Base-by-base conservation (phyloP, 768 basidiomycete genomes). In the Pulveroboletus sp. region DNA sequence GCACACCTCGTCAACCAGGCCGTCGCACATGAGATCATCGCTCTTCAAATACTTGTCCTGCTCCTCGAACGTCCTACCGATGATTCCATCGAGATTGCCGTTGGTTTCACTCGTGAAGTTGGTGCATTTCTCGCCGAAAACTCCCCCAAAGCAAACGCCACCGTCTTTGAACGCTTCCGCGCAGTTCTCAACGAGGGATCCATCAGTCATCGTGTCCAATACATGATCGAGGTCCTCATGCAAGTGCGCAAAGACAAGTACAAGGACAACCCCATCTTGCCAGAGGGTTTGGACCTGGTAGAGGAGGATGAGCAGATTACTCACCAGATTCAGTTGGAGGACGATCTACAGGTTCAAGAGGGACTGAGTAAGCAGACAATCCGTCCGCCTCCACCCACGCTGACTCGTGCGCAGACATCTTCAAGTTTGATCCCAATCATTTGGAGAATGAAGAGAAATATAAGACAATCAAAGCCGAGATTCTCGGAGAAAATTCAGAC, bases 221-320 rank as follows among this genome's bases (percentile, higher is more conserved):
- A 97, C 71, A 97, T 97, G 96, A 92, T 99, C 58, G 96, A 98
- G 71, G 96, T 98, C 4, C 77, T 98, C 40, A 98, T 99, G 91
- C 96, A 98, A 71, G 91, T 96, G 8, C 79, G 96, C 58, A 97
- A 96, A 74, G 96, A 99, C 76, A 94, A 93, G 70, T 98, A 91
- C 77, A 98, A 98, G 77, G 96, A 98, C 64, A 98, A 99, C 67
- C 94, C 94, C 16, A 83, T 93, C 55, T 67, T 98, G 34, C 85
- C 91, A 2, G 96, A 98, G 62, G 96, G 95, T 1, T 67, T 99
- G 63, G 96, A 99, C 65, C 72, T 99, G 27, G 96, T 99, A 1
- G 93, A 97, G 55, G 95, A 98, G 63, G 96, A 98, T 14, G 96
- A 98, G 58, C 93, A 97, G 62, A 93, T 98, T 45, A 97, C 93